Conservation (phyloP, 768 basidiomycete species). For the Pisolithus tinctorius region DNA sequence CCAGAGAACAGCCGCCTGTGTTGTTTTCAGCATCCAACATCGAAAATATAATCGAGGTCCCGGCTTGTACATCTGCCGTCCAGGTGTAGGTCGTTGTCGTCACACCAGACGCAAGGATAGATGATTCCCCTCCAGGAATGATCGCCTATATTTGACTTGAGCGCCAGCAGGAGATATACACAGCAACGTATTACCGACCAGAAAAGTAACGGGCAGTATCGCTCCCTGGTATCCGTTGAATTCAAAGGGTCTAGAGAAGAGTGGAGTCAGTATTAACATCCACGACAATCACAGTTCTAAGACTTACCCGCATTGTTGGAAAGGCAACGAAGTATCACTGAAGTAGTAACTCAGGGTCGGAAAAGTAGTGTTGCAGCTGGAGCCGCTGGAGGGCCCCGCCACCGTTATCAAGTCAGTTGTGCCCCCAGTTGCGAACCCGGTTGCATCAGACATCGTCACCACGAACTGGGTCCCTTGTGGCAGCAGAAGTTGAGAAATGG, state of each 20-base stretch:
- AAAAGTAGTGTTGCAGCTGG: conserved; percentile 42
- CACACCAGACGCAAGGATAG: too few species aligned
- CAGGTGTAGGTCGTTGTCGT: too few species aligned
- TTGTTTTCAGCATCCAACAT: conserved; percentile 37
- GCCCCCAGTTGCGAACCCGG: too few species aligned
- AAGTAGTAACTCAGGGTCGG: conserved; percentile 42
- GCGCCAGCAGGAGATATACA: background rate
- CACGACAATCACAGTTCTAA: background rate
- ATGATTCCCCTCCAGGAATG: conserved; percentile 54
- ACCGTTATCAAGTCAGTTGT: conserved; percentile 24
- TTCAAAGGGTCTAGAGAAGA: conserved; percentile 22
- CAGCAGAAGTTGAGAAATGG: too few species aligned
- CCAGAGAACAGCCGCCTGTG: conserved; percentile 53
- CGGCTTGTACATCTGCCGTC: too few species aligned
- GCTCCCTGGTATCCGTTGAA: too few species aligned
- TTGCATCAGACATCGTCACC: too few species aligned
- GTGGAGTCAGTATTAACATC: conserved; percentile 2
- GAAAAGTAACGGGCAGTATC: too few species aligned
- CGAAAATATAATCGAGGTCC: too few species aligned
- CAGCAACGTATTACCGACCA: too few species aligned
- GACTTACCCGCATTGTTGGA: conserved; percentile 57
- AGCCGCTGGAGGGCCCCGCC: conserved; percentile 34
- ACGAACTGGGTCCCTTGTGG: too few species aligned
- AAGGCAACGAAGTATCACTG: conserved; percentile 36
- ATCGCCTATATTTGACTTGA: conserved; percentile 35